Base-by-base conservation (phyloP, 208 protist genomes). In the Crithidia thermophila region DNA sequence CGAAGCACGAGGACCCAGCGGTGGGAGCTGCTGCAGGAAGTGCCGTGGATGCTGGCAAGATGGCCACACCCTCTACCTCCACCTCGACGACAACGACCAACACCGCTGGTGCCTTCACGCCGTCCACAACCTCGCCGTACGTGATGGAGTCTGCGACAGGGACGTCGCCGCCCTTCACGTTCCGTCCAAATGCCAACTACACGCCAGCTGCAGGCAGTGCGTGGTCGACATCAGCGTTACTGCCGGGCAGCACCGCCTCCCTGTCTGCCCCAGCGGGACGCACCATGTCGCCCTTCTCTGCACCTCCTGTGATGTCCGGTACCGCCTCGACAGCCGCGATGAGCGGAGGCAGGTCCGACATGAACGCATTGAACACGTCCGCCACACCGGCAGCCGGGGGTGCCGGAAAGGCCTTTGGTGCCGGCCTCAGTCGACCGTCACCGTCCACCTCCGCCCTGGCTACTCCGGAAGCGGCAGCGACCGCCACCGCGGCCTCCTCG, bases 91-190 rank as follows among this genome's bases (percentile, higher is more conserved):
- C 20, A 2, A 39, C 7, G 8, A 11, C 60, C 21, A 13, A 20
- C 31, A 27, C 34, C n/a, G n/a, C n/a, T n/a, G n/a, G n/a, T n/a
- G n/a, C n/a, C 57, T 16, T 47, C 25, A 18, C 57, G 0, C 42
- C 57, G 0, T 49, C 47, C 25, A 39, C 39, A 4, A 39, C 61
- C 1, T 23, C 67, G 23, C 55, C 72, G 55, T 60, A 53, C n/a
- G 68, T 81, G 25, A 81, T 81, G 75, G 60, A 76, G 51, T 13
- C 49, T 20, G 43, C 67, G 6, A 58, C 72, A 0, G 75, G 69
- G 46, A 76, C 68, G n/a, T 83, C 81, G 6, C 81, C 81, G 37
- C 73, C 81, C 27, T 87, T 87, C 47, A 83, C 64, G 0, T 87
- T 87, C 52, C 75, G 61, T 9, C 50, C 64, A 16, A 68, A 68